Percentiles rank a stretch among this genome's conserved stretches.
phyloP scores from a whole-genome alignment of 805 yeast species.

The Teunomyces lycoperdinae region DNA sequence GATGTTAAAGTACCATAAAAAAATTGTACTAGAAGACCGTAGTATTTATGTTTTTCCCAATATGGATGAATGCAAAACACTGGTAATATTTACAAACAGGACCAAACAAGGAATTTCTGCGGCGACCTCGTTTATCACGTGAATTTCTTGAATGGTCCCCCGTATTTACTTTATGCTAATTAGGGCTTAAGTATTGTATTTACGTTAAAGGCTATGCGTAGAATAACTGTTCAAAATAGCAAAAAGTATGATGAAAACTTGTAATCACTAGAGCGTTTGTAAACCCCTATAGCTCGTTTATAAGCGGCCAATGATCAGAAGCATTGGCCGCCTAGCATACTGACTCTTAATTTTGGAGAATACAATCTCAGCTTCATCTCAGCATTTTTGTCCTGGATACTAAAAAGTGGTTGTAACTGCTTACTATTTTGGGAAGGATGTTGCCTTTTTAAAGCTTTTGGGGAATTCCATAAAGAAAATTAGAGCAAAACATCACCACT shows the following conservation, averaged over 20 bases:
- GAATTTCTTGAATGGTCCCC: slow-evolving; percentile 6
- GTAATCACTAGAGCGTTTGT: no score
- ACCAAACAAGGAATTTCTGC: slow-evolving; percentile 5
- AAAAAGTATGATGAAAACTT: no score
- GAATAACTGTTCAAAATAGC: no score
- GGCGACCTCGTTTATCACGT: slow-evolving; percentile 7
- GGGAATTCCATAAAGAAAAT: neutral
- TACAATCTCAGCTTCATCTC: neutral
- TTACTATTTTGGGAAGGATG: slow-evolving; percentile 2
- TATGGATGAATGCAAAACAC: slow-evolving; percentile 10
- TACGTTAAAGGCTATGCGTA: no score
- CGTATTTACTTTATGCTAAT: slow-evolving; percentile 1
- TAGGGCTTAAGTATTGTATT: neutral
- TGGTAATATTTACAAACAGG: slow-evolving; percentile 7
- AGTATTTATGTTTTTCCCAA: slow-evolving; percentile 12
- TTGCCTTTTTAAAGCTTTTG: neutral
- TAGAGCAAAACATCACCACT: neutral
- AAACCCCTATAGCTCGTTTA: no score
- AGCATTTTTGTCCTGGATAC: neutral
- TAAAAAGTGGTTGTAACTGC: neutral
- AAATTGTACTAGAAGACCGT: slow-evolving; percentile 3
- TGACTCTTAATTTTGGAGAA: neutral
- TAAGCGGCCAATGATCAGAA: no score
- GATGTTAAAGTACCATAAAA: slow-evolving; percentile 3
- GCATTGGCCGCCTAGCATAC: neutral